phyloP scores from a whole-genome alignment of 192 early-diverging fungal genomes.

The Chytriomyces hyalinus region DNA sequence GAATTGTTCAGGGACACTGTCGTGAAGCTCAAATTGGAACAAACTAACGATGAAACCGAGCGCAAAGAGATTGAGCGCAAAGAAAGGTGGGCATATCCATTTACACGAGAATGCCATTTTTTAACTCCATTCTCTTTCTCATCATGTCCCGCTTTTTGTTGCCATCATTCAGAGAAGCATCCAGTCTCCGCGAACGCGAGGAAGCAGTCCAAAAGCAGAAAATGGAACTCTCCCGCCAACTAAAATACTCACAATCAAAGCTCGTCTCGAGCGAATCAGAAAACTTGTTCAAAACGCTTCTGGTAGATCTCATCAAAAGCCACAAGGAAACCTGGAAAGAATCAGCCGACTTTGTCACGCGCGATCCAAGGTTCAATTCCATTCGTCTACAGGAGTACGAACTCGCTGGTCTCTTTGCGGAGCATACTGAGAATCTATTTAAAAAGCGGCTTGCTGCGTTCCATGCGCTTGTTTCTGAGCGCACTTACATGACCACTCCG shows the following conservation, averaged over 20 bases:
- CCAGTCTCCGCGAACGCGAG: conserved; percentile 62
- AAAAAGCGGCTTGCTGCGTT: conserved; percentile 50
- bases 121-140: background rate
- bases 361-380: conserved; percentile 50
- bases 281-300: conserved; percentile 48
- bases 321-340: conserved; percentile 54
- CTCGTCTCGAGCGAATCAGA: conserved; percentile 50
- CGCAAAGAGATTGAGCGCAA: conserved; percentile 47
- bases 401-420: conserved; percentile 44
- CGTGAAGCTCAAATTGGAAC: conserved; percentile 47
- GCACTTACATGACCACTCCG: conserved; percentile 49
- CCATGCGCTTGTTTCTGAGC: conserved; percentile 46
- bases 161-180: conserved; percentile 51
- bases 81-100: conserved; percentile 29
- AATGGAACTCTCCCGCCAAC: conserved; percentile 45
- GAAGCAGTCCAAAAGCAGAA: conserved; percentile 56
- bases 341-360: conserved; percentile 40
- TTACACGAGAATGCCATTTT: conserved; percentile 1
- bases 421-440: conserved; percentile 47
- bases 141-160: background rate
- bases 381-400: conserved; percentile 42
- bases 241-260: conserved; percentile 32
- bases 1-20: conserved; percentile 72
- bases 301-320: conserved; percentile 58
- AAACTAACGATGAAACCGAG: conserved; percentile 32